Base-by-base conservation (phyloP, 2,329 filamentous ascomycete species). In the Bertia moriformis region DNA sequence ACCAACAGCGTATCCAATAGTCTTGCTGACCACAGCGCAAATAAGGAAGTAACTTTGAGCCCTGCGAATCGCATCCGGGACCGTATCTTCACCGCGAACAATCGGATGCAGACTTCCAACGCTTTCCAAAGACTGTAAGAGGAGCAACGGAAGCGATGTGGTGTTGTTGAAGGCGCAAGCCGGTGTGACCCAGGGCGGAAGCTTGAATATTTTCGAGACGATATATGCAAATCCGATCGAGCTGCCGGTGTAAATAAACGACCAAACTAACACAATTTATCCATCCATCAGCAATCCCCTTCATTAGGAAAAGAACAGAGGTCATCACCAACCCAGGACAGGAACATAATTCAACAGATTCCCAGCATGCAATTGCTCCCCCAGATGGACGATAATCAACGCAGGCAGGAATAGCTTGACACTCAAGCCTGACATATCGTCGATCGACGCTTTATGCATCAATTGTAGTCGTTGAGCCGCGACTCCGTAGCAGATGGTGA, bases 41-140 rank as follows among this genome's bases (percentile, higher is more conserved):
- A 73, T 62, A 4, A 75, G 53, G 47, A 74, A 73, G 48, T 72
- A 75, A n/a, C 66, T 68, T 42, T 72, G 64, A 4, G 69, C 69
- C 14, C 71, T 59, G 30, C 65, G 58, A 22, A 74, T 55, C 1
- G 65, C 67, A 10, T 57, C 57, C 1, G 51, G 44, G 2, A 54
- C 52, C 2, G 56, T 59, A 37, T 67, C 62, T 17, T 56, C 53
- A 3, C 58, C 54, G 15, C 53, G 52, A 14, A 59, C 48, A 18
- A 72, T 54, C 4, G 58, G 47, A 19, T 59, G 49, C 4, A 74
- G 54, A 18, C 71, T 65, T 2, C 67, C 68, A 0, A 70, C 69
- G 7, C 64, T 58, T 32, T 65, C 58, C 19, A 75, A 56, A 3
- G 68, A 66, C 35, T 52, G 46, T 4, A 51, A 46, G 15, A 56